Conservation (phyloP, 1,284 basidiomycete genomes). For the Melampsora abietis-canadensis region DNA sequence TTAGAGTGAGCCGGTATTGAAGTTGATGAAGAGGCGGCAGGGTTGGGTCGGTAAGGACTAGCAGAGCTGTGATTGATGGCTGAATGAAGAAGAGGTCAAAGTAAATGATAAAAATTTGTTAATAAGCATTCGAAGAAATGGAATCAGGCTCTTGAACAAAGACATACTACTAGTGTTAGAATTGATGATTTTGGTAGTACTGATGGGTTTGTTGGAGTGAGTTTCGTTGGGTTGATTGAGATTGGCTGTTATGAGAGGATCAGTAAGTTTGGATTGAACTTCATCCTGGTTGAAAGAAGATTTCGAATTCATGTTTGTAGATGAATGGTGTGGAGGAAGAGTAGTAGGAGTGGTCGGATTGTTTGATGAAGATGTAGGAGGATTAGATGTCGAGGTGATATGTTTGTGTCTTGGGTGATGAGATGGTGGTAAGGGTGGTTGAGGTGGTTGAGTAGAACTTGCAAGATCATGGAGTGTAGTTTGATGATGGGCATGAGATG, state of each 20-base stretch:
- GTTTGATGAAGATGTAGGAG: constrained; percentile 3
- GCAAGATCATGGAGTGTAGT: neutral
- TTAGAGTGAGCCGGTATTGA: neutral
- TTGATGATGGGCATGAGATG: constrained; percentile 6
- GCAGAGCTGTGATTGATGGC: neutral
- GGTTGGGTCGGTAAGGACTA: neutral
- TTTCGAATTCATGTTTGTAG: neutral
- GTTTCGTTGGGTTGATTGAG: constrained; percentile 1
- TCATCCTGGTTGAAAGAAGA: constrained; percentile 1
- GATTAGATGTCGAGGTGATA: constrained; percentile 5
- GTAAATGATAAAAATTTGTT: neutral
- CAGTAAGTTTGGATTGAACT: neutral
- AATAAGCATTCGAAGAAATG: neutral
- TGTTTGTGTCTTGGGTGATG: neutral
- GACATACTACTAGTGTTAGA: neutral
- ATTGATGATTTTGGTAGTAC: neutral
- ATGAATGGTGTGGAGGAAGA: neutral
- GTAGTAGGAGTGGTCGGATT: constrained; percentile 16
- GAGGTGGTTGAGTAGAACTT: constrained; percentile 9
- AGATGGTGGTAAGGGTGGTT: neutral
- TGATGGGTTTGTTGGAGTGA: neutral
- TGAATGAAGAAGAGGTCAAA: neutral
- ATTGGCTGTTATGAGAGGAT: constrained; percentile 10
- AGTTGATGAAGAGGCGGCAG: neutral
- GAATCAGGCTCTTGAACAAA: neutral